Conservation (phyloP, 768 basidiomycete genomes). For the Lactarius hatsudake region DNA sequence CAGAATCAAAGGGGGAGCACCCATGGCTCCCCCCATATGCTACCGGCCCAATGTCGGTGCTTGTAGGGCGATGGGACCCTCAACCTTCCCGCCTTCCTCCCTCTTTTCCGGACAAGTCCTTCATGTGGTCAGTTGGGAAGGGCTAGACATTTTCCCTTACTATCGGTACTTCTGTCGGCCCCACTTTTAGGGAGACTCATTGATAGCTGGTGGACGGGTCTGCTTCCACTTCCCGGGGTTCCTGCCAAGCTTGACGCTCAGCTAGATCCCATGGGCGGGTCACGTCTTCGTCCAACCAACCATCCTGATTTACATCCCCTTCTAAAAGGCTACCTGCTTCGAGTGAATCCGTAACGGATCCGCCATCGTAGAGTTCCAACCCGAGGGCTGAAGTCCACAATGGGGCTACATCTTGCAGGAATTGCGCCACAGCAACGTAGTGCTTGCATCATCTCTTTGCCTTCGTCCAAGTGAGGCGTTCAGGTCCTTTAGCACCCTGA, state of each 20-base stretch:
- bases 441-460: no score
- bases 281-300: accelerated
- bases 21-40: background rate
- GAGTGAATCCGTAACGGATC: background rate
- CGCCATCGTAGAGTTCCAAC: background rate
- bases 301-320: background rate
- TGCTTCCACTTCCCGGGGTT: background rate
- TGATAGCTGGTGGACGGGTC: no score
- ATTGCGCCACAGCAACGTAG: background rate
- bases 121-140: no score
- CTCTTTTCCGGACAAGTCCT: no score
- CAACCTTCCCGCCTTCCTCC: background rate
- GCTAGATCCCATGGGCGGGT: accelerated
- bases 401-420: background rate
- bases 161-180: background rate
- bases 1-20: background rate
- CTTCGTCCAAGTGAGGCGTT: no score
- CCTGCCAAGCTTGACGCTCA: background rate
- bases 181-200: background rate
- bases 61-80: background rate
- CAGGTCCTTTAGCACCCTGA: no score
- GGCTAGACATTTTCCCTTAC: background rate
- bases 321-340: background rate
- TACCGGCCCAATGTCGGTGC: background rate
- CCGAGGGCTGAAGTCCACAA: background rate